phyloP scores from a whole-genome alignment of 2,329 filamentous ascomycete species.

The Neofusicoccum parvum region DNA sequence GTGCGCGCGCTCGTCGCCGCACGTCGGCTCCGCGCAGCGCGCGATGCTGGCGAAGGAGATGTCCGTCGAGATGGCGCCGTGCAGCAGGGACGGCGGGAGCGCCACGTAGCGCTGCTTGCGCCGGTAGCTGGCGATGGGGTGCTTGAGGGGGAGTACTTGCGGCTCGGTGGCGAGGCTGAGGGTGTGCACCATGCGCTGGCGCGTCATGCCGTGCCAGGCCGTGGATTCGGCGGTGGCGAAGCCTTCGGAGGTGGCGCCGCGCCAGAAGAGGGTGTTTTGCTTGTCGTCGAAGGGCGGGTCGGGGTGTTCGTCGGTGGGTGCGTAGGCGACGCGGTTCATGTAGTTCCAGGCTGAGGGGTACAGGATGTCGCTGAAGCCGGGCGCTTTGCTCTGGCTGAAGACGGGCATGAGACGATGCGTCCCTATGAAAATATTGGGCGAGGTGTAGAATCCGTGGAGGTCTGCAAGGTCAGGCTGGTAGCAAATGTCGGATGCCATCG shows the following conservation, averaged over 20 bases:
- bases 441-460: slow-evolving; percentile 73
- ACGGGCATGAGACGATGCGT: slow-evolving; percentile 69
- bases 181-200: slow-evolving; percentile 72
- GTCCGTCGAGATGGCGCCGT: slow-evolving; percentile 56
- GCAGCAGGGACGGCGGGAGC: slow-evolving; percentile 57
- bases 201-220: slow-evolving; percentile 68
- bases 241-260: slow-evolving; percentile 66
- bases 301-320: slow-evolving; percentile 53
- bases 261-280: slow-evolving; percentile 70
- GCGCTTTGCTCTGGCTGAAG: slow-evolving; percentile 74
- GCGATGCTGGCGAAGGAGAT: slow-evolving; percentile 62
- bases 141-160: slow-evolving; percentile 36
- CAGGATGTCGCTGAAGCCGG: slow-evolving; percentile 74
- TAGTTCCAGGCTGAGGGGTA: slow-evolving; percentile 69
- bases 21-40: slow-evolving; percentile 59
- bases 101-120: slow-evolving; percentile 61
- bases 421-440: slow-evolving; percentile 62
- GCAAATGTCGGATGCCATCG: slow-evolving; percentile 66
- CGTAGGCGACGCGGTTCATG: slow-evolving; percentile 57
- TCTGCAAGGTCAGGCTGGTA: slow-evolving; percentile 75
- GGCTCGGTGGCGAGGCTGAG: slow-evolving; percentile 35
- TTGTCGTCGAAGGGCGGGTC: slow-evolving; percentile 64
- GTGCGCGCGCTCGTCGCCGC: slow-evolving; percentile 53
- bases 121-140: slow-evolving; percentile 55
- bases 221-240: slow-evolving; percentile 37